Evolutionary conservation across 2,329 filamentous ascomycete species (phyloP).

Genomic region (Aureobasidium sp.): DNA sequence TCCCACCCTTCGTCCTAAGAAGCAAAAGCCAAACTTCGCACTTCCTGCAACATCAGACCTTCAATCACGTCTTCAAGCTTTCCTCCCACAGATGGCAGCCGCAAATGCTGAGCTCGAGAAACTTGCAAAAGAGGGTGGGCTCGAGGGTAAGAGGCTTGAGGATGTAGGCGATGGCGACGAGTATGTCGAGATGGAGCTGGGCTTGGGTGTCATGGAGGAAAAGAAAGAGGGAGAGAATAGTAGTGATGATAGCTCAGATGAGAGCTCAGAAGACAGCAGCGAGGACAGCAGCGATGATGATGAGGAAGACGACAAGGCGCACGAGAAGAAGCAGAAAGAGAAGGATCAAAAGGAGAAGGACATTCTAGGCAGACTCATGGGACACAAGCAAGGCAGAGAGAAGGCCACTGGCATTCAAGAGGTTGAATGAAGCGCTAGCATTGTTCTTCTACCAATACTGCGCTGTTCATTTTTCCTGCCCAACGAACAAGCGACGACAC

Average conservation of each 20-base stretch:
- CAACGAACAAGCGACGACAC: neutral
- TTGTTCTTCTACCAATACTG: neutral
- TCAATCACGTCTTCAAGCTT: slow-evolving; percentile 23
- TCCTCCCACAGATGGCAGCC: slow-evolving; percentile 27
- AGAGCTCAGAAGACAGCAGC: slow-evolving; percentile 17
- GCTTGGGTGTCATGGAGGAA: slow-evolving; percentile 30
- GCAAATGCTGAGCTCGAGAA: slow-evolving; percentile 26
- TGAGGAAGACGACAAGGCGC: slow-evolving; percentile 14
- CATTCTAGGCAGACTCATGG: slow-evolving; percentile 23
- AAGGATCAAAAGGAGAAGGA: slow-evolving; percentile 19
- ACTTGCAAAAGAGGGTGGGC: slow-evolving; percentile 18
- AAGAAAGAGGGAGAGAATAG: slow-evolving; percentile 17
- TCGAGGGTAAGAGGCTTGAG: slow-evolving; percentile 25
- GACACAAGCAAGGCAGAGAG: slow-evolving; percentile 15
- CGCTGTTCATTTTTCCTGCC: neutral
- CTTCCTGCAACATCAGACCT: slow-evolving; percentile 19
- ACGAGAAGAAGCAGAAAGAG: neutral
- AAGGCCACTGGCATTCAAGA: slow-evolving; percentile 17
- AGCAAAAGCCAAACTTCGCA: slow-evolving; percentile 3
- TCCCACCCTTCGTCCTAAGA: slow-evolving; percentile 7
- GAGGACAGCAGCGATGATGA: slow-evolving; percentile 12
- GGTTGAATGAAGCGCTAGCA: slow-evolving; percentile 5
- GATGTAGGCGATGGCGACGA: slow-evolving; percentile 27
- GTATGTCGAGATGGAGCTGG: slow-evolving; percentile 32
- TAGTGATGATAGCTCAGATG: slow-evolving; percentile 13